Evolutionary conservation across 148 eudicot genomes (phyloP), one percentile per base, ranked within the genome.

Genomic region (Euryodendron excelsum): DNA sequence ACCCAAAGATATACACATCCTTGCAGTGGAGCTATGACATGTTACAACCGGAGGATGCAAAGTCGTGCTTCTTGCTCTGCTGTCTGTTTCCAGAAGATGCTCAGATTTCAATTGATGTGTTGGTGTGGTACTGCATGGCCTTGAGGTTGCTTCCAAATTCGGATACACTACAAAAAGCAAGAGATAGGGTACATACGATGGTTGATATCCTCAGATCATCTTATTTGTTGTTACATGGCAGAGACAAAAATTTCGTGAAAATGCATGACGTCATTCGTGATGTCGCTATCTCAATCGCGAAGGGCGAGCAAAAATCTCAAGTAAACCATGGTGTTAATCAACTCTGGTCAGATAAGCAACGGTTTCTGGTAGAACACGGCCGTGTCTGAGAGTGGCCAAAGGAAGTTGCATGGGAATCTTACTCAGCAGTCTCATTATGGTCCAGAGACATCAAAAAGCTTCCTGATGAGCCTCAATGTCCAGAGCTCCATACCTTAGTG

Each of bases 181-280:
- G 75, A 66, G 2, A 41, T 5, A 68, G 31, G 13, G 31, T 61
- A 8, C 15, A 0, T 15, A 31, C 76, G 0, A 7, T 67, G n/a
- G 48, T 66, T 14, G 48, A 30, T 36, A 8, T 0, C 12, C 83
- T 84, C 18, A 77, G 27, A 58, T 31, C 18, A 3, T 5, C 4
- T 14, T 67, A 30, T 60, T 84, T 20, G 18, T 21, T 83, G 56
- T 23, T 80, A 7, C 47, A 34, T 3, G 62, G 65, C 31, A 5
- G 1, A 11, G 8, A 59, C 11, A 60, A 63, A 20, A 47, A 28
- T 3, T 0, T 14, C 3, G 67, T 79, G 0, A 80, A 68, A 53
- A 31, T 84, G 70, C 83, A 84, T 60, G 81, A 80, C 73, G 78
- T 84, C n/a, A 78, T 77, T 3, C 58, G 81, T 20, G 72, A 61